Base-by-base conservation (phyloP, 345 rosid genomes). In the Eucalyptus pauciflora region DNA sequence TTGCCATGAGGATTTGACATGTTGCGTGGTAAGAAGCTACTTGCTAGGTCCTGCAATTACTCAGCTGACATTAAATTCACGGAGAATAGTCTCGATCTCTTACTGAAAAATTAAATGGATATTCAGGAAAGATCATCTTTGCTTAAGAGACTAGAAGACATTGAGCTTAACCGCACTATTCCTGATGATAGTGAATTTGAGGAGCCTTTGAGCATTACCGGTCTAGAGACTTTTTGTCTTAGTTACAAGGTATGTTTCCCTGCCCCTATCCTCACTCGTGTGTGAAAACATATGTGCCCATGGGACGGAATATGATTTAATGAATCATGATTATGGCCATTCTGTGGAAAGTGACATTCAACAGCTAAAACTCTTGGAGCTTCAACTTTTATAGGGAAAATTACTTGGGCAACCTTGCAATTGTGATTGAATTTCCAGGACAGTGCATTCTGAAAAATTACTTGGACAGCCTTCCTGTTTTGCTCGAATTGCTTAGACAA, bases 171-270 rank as follows among this genome's bases (percentile, higher is more conserved):
- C 54, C 29, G 14, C 37, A 95, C 93, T 94, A 56, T 92, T 76
- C 90, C 94, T 89, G 97, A 93, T 91, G 87, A 88, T 87, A 91
- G 92, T 92, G 94, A 92, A 91, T 58, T 93, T 67, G 98, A 96
- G 87, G 97, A 95, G 92, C 95, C 94, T 76, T 90, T 95, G 90
- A 95, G 93, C 95, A 93, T 97, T 88, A 98, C 97, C 58, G 99
- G 99, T 89, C 97, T 98, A 90, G 99, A 97, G 90, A 98, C 99
- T 76, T 98, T 98, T 93, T 95, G 96, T 90, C 95, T 98, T 93
- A 96, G 98, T 94, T 97, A 97, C 93, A 98, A 96, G 99, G 99
- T 96, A 85, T 90, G 85, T 41, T 76, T 6, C 48, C 48, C 15
- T 76, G 83, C 27, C 14, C 15, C 27, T 37, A 88, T 79, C 90